A percentile compares a stretch with the other conserved stretches of the same genome.
Conservation (phyloP, 139 green algal genomes). For the Astrephomene gubernaculifera region DNA sequence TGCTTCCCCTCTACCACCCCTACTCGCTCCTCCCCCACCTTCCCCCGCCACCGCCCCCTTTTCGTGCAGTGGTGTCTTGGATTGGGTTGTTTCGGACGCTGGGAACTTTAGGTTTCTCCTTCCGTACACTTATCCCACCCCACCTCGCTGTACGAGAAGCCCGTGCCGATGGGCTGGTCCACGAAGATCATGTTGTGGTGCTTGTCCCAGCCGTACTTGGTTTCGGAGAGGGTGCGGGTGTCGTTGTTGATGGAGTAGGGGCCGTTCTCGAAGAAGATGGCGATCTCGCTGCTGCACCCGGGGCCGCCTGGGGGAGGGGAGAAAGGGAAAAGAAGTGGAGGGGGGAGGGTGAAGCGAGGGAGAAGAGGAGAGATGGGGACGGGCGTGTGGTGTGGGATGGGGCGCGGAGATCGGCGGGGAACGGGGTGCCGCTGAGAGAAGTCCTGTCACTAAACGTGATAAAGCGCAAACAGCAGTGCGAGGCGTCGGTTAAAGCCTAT, state of each 20-base stretch:
- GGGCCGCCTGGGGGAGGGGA: conserved; percentile 81
- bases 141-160: conserved; percentile 87
- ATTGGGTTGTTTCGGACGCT: no score
- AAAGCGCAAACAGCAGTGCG: background rate
- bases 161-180: conserved; percentile 95
- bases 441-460: background rate
- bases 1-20: no score
- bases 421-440: background rate
- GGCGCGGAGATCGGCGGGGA: background rate
- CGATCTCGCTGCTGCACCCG: conserved; percentile 93
- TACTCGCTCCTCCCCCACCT: no score
- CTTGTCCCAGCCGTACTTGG: conserved; percentile 75
- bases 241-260: conserved; percentile 85
- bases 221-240: conserved; percentile 74
- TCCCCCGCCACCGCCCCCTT: no score
- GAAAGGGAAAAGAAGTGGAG: background rate
- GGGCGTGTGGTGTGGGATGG: background rate
- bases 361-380: background rate
- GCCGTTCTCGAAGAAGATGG: conserved; percentile 80
- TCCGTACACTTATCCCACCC: no score
- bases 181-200: conserved; percentile 78
- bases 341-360: background rate
- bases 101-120: no score
- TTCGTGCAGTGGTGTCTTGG: no score
- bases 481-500: background rate